These are phyloP conservation scores for Rugonectria rugulosa DNA, from an alignment of 2,329 filamentous ascomycete species.

Conservation along the genomic window DNA sequence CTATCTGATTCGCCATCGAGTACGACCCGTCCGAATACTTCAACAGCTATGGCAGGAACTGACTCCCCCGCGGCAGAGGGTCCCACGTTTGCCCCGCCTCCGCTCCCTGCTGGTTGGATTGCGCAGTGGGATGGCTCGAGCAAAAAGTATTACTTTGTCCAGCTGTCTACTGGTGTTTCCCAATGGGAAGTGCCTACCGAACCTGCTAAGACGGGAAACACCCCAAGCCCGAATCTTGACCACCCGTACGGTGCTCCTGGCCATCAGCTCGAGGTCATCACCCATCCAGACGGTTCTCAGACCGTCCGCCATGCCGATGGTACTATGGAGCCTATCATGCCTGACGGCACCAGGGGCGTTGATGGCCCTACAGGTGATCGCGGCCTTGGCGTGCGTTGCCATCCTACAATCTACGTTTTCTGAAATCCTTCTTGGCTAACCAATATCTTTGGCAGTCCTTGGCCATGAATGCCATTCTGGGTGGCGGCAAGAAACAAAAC, in stretches of 20 bases:
- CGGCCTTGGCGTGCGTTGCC: conserved; percentile 67
- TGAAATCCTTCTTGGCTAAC: conserved; percentile 3
- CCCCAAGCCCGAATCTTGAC: conserved; percentile 61
- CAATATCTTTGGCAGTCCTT: conserved; percentile 54
- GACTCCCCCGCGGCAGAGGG: conserved; percentile 66
- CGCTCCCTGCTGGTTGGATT: conserved; percentile 71
- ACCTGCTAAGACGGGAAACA: conserved; percentile 67
- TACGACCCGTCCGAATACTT: conserved; percentile 25
- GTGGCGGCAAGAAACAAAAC: conserved; percentile 51
- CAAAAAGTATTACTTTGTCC: conserved; percentile 75
- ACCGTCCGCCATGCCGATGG: conserved; percentile 68
- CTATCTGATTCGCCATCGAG: conserved; percentile 20
- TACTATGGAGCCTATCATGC: conserved; percentile 65
- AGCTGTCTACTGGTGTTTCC: conserved; percentile 74
- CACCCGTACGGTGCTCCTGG: conserved; percentile 70
- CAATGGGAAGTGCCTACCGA: conserved; percentile 78
- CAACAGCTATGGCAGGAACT: conserved; percentile 60
- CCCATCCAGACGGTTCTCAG: conserved; percentile 68
- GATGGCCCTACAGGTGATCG: conserved; percentile 65
- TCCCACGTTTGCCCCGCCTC: conserved; percentile 66
- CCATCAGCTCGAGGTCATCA: conserved; percentile 60
- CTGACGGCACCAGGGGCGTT: conserved; percentile 57
- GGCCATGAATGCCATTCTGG: conserved; percentile 66
- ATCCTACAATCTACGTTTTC: conserved; percentile 2
- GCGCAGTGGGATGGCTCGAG: conserved; percentile 72